Percentiles rank a stretch among this genome's conserved stretches.
Conservation (phyloP, 2,329 filamentous ascomycete genomes). For the Onygenales sp. region DNA sequence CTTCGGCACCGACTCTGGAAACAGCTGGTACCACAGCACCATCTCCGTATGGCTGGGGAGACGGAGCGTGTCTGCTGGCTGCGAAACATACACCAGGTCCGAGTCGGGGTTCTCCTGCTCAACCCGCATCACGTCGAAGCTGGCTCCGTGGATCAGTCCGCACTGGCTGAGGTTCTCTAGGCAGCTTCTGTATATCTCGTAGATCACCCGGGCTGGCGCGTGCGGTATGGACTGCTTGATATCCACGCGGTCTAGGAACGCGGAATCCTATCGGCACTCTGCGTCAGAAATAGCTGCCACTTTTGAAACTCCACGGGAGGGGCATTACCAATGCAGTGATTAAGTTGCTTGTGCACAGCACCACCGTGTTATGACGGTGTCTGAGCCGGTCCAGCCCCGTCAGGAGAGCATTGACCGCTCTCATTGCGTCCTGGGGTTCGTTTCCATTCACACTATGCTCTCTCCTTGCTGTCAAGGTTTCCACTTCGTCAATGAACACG, state of each 20-base stretch:
- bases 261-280: constrained; percentile 24
- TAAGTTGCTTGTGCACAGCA: constrained; percentile 44
- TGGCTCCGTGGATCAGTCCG: constrained; percentile 23
- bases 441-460: constrained; percentile 29
- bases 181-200: constrained; percentile 41
- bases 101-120: constrained; percentile 16
- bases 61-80: constrained; percentile 13
- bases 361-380: constrained; percentile 34
- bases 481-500: constrained; percentile 43
- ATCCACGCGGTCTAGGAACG: constrained; percentile 42
- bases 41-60: constrained; percentile 21
- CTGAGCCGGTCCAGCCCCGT: constrained; percentile 38
- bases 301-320: neutral
- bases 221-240: constrained; percentile 36
- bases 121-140: constrained; percentile 18
- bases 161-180: constrained; percentile 36
- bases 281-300: neutral
- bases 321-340: constrained; percentile 26
- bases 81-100: constrained; percentile 21
- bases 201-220: constrained; percentile 31
- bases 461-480: constrained; percentile 38
- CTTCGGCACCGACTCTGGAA: constrained; percentile 19
- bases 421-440: constrained; percentile 38
- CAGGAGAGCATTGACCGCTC: constrained; percentile 42
- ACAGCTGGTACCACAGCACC: constrained; percentile 20